A percentile compares a stretch with the other conserved stretches of the same genome.
Conservation (phyloP, 2,329 filamentous ascomycete genomes). For the Pseudogymnoascus sp. region DNA sequence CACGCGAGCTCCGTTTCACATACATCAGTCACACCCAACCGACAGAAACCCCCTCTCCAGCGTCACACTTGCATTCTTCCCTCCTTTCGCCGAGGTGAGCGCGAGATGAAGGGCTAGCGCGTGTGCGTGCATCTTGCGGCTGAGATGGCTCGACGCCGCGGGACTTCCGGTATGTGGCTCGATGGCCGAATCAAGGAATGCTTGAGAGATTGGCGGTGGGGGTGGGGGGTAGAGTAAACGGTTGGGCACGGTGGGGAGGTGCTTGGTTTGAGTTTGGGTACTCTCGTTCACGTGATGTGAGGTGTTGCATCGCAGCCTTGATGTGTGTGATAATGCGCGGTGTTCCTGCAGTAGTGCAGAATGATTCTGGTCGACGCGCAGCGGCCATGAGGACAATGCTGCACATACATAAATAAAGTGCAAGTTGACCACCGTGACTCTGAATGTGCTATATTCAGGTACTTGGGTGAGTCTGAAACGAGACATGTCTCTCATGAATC, state of each 20-base stretch:
- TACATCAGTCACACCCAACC: background rate
- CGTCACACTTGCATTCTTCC: background rate
- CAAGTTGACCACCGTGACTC: background rate
- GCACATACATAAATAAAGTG: background rate
- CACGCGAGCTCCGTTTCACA: constrained; percentile 1
- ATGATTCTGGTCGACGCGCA: background rate
- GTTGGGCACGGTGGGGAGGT: background rate
- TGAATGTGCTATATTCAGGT: background rate
- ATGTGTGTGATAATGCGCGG: background rate
- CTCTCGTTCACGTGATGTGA: background rate
- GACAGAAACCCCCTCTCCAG: background rate
- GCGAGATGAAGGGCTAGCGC: constrained; percentile 4
- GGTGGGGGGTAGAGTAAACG: too few relatives aligned
- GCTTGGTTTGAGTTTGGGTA: background rate
- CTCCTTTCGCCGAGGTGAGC: background rate
- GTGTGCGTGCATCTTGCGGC: background rate
- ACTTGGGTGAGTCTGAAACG: background rate
- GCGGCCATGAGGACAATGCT: background rate
- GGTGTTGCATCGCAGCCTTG: background rate
- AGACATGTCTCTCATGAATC: background rate
- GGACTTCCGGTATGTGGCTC: background rate
- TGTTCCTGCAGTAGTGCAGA: background rate
- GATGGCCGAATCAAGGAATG: background rate
- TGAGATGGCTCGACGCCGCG: background rate
- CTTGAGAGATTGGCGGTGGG: background rate